Base-by-base conservation (phyloP, 805 yeast species). In the Suhomyces vadensis region DNA sequence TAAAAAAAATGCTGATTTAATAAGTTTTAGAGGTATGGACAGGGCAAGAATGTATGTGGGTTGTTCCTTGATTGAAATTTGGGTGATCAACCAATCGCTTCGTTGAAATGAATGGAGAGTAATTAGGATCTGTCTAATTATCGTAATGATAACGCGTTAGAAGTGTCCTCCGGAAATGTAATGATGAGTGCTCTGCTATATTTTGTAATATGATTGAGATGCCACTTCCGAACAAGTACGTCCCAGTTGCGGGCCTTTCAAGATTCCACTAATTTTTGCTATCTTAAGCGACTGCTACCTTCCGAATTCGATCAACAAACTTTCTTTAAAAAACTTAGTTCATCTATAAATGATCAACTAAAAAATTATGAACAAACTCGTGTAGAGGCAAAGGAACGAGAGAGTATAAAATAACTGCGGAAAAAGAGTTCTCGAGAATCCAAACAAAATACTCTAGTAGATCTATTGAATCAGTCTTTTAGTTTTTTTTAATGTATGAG, bases 361-460 rank as follows among this genome's bases (percentile, higher is more conserved):
- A 16, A 33, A 40, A 31, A 29, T 23, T 40, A 33, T 40, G 31
- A 35, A 24, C 37, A 33, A 40, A 31, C 37, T 31, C 38, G 37
- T 40, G 43, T 33, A 25, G 20, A 35, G 33, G 37, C 37, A 11
- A 41, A 41, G 22, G 39, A 26, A 23, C 14, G 24, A 35, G 13
- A 11, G 13, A 19, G 17, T 11, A 26, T n/a, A 20, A 16, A 33
- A 33, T 20, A 29, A 29, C 16, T 29, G 33, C 33, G 33, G 16
- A 29, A 29, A 29, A 29, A 29, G 6, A 9, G 33, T 4, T n/a
- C 20, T 20, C 33, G 16, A 29, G 33, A 29, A 29, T 14, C 33
- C 16, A 14, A 29, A 29, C 33, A 9, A 16, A 29, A 29, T 29
- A n/a, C n/a, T n/a, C n/a, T n/a, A n/a, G n/a, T n/a, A n/a, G n/a